phyloP scores from a whole-genome alignment of 371 early-diverging fungal species.

The Actinomortierella ambigua region DNA sequence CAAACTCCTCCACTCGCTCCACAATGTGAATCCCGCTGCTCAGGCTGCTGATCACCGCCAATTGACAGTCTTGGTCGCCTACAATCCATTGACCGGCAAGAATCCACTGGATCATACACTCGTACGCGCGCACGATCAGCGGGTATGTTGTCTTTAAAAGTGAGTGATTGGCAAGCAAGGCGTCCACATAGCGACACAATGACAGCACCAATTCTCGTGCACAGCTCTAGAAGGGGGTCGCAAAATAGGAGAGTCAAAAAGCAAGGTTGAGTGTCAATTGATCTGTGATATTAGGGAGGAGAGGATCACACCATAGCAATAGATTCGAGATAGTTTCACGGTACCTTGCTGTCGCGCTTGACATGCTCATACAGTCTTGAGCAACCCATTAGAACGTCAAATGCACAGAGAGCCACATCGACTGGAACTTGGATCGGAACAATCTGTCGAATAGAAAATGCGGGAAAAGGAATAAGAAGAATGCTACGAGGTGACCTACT shows the following conservation, averaged over 20 bases:
- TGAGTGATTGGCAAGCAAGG: conserved; percentile 49
- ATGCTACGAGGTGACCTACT: conserved; percentile 5
- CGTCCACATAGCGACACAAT: conserved; percentile 74
- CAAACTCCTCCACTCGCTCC: conserved; percentile 58
- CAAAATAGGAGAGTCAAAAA: background rate
- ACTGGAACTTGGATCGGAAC: conserved; percentile 66
- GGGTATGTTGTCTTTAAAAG: conserved; percentile 52
- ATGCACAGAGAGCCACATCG: conserved; percentile 72
- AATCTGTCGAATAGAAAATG: conserved; percentile 45
- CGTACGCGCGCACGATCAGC: conserved; percentile 73
- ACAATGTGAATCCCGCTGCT: conserved; percentile 72
- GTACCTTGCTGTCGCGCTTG: conserved; percentile 72
- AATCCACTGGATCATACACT: conserved; percentile 78
- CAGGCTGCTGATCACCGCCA: conserved; percentile 69
- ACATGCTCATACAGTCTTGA: conserved; percentile 70
- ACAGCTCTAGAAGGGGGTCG: conserved; percentile 52
- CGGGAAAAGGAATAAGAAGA: conserved; percentile 1
- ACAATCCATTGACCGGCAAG: conserved; percentile 78
- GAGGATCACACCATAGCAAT: too few relatives aligned
- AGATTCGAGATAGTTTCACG: too few relatives aligned
- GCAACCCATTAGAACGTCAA: conserved; percentile 73
- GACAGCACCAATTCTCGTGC: conserved; percentile 73
- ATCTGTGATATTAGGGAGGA: background rate
- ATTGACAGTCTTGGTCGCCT: conserved; percentile 70
- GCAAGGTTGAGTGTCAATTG: background rate